These are phyloP conservation scores for Candida yuanshanica DNA, from an alignment of 805 yeast species.

Conservation along the genomic window DNA sequence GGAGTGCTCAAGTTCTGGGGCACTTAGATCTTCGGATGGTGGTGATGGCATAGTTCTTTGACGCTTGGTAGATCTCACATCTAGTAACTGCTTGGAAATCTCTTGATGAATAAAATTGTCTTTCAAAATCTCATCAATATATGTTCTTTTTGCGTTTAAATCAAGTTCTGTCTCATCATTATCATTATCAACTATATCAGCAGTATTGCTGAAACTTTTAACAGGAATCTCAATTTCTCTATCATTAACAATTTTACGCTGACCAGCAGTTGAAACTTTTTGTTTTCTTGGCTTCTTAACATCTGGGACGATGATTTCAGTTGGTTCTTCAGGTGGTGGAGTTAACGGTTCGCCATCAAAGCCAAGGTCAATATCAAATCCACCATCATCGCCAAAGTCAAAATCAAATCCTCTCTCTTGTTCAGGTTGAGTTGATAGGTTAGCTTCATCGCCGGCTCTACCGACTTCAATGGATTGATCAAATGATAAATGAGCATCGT, in stretches of 20 bases:
- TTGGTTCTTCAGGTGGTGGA: conserved; percentile 16
- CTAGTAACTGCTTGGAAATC: conserved; percentile 13
- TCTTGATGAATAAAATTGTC: conserved; percentile 14
- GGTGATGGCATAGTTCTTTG: conserved; percentile 13
- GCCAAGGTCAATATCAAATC: conserved; percentile 5
- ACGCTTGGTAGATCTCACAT: conserved; percentile 13
- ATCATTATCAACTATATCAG: conserved; percentile 4
- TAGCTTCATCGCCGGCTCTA: conserved; percentile 30
- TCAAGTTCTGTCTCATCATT: conserved; percentile 4
- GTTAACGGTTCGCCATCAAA: conserved; percentile 10
- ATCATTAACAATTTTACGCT: conserved; percentile 20
- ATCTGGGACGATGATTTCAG: conserved; percentile 11
- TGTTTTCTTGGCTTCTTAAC: conserved; percentile 9
- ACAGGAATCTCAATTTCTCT: conserved; percentile 22
- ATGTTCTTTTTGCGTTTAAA: conserved; percentile 15
- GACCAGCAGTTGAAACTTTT: conserved; percentile 12
- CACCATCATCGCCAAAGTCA: conserved; percentile 5
- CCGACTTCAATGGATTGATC: conserved; percentile 49
- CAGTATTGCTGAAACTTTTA: conserved; percentile 14
- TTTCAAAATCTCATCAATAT: conserved; percentile 11
- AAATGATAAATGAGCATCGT: conserved; percentile 24
- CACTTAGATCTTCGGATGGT: conserved; percentile 6
- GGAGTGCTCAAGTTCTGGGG: conserved; percentile 19
- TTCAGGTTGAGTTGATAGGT: conserved; percentile 15
- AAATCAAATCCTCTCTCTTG: conserved; percentile 4